Conservation (phyloP, 2,329 filamentous ascomycete genomes). For the Talaromyces sp. region DNA sequence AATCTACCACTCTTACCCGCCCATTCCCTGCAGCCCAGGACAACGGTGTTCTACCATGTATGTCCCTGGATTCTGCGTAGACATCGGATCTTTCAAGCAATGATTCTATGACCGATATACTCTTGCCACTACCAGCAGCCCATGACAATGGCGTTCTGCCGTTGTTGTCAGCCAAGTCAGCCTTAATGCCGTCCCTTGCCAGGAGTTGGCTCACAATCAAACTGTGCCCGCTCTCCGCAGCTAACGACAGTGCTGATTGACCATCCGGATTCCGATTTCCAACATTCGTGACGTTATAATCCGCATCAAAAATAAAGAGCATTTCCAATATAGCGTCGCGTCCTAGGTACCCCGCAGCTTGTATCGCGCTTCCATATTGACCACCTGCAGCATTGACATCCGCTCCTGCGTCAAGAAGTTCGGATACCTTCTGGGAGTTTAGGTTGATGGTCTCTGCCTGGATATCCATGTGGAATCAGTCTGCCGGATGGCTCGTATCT, state of each 20-base stretch:
- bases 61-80: not conserved
- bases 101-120: not conserved
- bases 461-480: not conserved
- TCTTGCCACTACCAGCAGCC: not conserved
- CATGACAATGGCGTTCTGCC: conserved; percentile 14
- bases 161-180: not conserved
- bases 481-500: not conserved
- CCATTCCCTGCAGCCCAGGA: conserved; percentile 9
- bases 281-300: not conserved
- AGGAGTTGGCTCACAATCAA: not conserved
- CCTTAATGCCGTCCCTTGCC: not conserved
- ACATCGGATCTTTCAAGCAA: not conserved
- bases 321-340: not conserved
- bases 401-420: not conserved
- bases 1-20: not conserved
- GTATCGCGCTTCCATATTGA: conserved; percentile 2
- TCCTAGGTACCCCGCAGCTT: not conserved
- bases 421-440: not conserved
- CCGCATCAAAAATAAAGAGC: not conserved
- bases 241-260: conserved; percentile 5
- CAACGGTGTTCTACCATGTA: conserved; percentile 2
- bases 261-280: not conserved
- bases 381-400: not conserved
- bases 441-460: not conserved
- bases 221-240: not conserved